Evolutionary conservation across 1,139 yeast genomes (phyloP), one percentile per base, ranked within the genome.

Genomic region (Blastobotrys aristatus): DNA sequence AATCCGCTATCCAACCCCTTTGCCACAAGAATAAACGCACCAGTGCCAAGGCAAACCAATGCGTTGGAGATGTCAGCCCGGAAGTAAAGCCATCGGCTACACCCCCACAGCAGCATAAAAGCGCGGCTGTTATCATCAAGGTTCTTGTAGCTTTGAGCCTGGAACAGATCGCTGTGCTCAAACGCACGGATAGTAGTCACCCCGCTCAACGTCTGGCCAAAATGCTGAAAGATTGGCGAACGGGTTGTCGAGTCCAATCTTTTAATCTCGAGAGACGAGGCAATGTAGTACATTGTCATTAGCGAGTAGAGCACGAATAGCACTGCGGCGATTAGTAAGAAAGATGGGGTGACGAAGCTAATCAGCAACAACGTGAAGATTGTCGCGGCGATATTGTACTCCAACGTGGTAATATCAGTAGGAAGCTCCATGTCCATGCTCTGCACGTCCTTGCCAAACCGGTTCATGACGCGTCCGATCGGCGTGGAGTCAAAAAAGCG

Each of bases 401-500:
- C 71, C 16, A 84, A 79, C 57, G 84, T 87, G 59, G 84, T 87
- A 33, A 88, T 82, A 60, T 76, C 79, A 17, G 94, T 86, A n/a
- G 90, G 80, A 55, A 90, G 72, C 58, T 90, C 97, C 70, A 90
- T 97, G 67, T 90, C 98, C 53, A 89, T 79, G 17, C 94, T 80
- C 67, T 90, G 97, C 53, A 92, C 80, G 71, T 92, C 99, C 66
- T 89, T 90, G 17, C 97, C 89, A 64, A 94, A 92, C 64, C 99
- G 78, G 69, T 92, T 94, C 94, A 92, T 88, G 53, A 92, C 87
- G 66, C 97, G 82, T 27, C 98, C 98, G 59, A 85, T 76, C 16
- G 98, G 98, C 2, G 98, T 92, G 33, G 94, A 77, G 64, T 92
- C 98, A 64, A 90, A 92, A 68, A 92, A 92, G 59, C 97, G 79